Base-by-base conservation (phyloP, 2,329 filamentous ascomycete species). In the Trichoderma polysporum region DNA sequence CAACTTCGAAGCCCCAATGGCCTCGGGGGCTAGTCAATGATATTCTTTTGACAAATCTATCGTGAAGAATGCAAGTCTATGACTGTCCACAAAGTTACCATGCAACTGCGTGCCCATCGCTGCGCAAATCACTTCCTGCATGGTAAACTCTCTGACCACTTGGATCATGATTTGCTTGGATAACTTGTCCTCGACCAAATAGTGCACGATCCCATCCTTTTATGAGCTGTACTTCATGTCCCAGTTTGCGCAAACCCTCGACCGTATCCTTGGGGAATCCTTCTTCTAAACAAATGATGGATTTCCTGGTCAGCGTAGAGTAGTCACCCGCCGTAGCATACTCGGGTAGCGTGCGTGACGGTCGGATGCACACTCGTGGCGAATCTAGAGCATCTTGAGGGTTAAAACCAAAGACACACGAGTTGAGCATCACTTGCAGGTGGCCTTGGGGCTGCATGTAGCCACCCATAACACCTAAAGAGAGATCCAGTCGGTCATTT, bases 331-430 rank as follows among this genome's bases (percentile, higher is more conserved):
- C 13, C 2, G 62, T 65, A 1, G 62, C 52, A 22, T 65, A 65
- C 19, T 65, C 62, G 1, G 62, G 52, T 29, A 65, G 12, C 7
- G 62, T 57, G 6, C 63, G 53, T 2, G 37, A 58, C 2, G 53
- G 63, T 4, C 63, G 41, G 31, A 66, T 59, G 9, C 63, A 61
- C n/a, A 66, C 57, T 35, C 63, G 61, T 39, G 63, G 63, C 4
- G 63, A 31, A 35, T 66, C 63, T 8, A 66, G 2, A 4, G 63
- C 45, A 33, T 66, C 54, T 2, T 66, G 63, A 22, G 63, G 45
- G 17, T 66, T 66, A n/a, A 66, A 60, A 41, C 56, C 63, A 66
- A 66, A 66, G 63, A 66, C 33, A 8, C 56, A 59, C 19, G 56
- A 60, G 56, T 66, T 66, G 45, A 66, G 63, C 54, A 66, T 50